Evolutionary conservation across 805 yeast genomes (phyloP).

Genomic region (Clavispora carvajalis): DNA sequence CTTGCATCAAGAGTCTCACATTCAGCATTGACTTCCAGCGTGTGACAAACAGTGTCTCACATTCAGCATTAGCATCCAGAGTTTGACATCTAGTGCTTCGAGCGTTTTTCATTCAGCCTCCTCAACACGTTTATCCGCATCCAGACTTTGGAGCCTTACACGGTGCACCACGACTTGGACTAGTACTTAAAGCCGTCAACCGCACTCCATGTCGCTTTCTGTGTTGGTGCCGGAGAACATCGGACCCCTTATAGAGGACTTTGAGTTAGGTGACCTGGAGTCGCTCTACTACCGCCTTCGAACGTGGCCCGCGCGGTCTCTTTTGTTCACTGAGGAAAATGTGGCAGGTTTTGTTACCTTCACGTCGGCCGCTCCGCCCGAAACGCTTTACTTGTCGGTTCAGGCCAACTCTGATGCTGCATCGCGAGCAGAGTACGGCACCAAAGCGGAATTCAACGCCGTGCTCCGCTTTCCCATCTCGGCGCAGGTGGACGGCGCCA

Average conservation of each 20-base stretch:
- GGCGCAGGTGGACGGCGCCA: background rate
- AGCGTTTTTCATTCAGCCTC: no score
- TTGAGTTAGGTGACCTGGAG: conserved; percentile 2
- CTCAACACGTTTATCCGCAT: no score
- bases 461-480: background rate
- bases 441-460: background rate
- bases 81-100: no score
- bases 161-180: no score
- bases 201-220: conserved; percentile 4
- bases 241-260: background rate
- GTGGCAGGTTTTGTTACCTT: conserved; percentile 24
- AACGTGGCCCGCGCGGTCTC: background rate
- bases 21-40: no score
- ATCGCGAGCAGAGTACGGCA: no score
- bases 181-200: no score
- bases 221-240: conserved; percentile 10
- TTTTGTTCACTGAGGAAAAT: conserved; percentile 29
- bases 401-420: background rate
- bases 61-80: no score
- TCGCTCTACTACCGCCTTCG: conserved; percentile 4
- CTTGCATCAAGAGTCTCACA: no score
- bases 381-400: conserved; percentile 4
- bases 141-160: no score
- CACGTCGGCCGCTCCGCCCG: conserved; percentile 3
- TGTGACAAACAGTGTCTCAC: no score